phyloP scores from a whole-genome alignment of 106 monocot genomes.

The Phalaenopsis equestris region DNA sequence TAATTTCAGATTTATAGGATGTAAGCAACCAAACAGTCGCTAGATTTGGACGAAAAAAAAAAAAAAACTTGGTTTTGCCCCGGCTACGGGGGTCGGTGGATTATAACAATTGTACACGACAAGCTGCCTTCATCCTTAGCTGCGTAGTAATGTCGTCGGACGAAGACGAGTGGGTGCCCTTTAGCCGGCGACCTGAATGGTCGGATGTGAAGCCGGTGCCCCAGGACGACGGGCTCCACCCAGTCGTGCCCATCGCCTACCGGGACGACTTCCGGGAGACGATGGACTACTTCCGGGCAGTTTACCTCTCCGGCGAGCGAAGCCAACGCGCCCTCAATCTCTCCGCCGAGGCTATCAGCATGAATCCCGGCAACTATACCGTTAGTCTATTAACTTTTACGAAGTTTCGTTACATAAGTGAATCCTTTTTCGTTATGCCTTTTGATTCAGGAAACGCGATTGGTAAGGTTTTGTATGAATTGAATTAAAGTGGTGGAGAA shows the following conservation, averaged over 20 bases:
- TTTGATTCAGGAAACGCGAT: background rate
- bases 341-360: conserved; percentile 52
- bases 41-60: too few species aligned
- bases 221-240: conserved; percentile 88
- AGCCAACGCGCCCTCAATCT: conserved; percentile 62
- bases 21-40: too few species aligned
- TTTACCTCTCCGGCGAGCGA: conserved; percentile 69
- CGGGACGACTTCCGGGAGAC: conserved; percentile 69
- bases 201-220: conserved; percentile 77
- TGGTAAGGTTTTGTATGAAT: background rate
- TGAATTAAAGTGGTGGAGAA: background rate
- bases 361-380: conserved; percentile 95
- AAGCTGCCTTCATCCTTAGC: background rate
- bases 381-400: conserved; percentile 24
- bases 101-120: too few species aligned
- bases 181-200: conserved; percentile 63
- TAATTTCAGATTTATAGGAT: too few species aligned
- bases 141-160: conserved; percentile 16
- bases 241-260: conserved; percentile 87
- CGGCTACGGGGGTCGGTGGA: too few species aligned
- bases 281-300: conserved; percentile 97
- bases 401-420: background rate
- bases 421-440: background rate
- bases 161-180: conserved; percentile 42
- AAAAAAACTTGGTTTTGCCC: too few species aligned